phyloP scores from a whole-genome alignment of 2,329 filamentous ascomycete genomes.

The Trichophaea hybrida region DNA sequence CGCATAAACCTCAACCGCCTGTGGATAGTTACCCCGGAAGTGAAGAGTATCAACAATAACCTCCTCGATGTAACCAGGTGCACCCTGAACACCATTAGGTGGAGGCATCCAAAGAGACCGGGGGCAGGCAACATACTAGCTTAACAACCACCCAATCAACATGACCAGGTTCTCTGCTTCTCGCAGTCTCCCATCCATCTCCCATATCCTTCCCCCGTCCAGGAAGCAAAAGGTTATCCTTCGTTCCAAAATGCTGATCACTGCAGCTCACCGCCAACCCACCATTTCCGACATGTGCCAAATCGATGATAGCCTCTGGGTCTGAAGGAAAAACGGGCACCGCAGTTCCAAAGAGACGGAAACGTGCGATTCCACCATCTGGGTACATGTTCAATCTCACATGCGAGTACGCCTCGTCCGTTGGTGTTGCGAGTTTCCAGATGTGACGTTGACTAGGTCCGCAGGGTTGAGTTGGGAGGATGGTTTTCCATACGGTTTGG shows the following conservation, averaged over 20 bases:
- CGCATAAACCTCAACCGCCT: slow-evolving; percentile 54
- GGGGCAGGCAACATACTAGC: slow-evolving; percentile 32
- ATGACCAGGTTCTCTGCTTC: slow-evolving; percentile 56
- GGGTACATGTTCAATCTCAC: slow-evolving; percentile 73
- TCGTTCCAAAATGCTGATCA: slow-evolving; percentile 73
- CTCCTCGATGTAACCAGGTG: slow-evolving; percentile 48
- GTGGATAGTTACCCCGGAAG: slow-evolving; percentile 72
- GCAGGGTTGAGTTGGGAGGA: slow-evolving; percentile 55
- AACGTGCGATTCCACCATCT: slow-evolving; percentile 65
- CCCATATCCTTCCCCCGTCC: slow-evolving; percentile 73
- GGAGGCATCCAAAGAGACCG: neutral
- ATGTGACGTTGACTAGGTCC: slow-evolving; percentile 59
- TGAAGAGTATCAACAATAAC: slow-evolving; percentile 68
- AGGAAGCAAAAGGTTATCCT: slow-evolving; percentile 65
- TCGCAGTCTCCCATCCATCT: slow-evolving; percentile 73
- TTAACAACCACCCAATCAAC: slow-evolving; percentile 69
- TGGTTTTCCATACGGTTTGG: slow-evolving; percentile 47
- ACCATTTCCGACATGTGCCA: slow-evolving; percentile 65
- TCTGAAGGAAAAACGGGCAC: slow-evolving; percentile 61
- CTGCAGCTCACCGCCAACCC: slow-evolving; percentile 61
- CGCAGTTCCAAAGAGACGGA: slow-evolving; percentile 61
- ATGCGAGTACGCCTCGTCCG: slow-evolving; percentile 58
- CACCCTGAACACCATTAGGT: slow-evolving; percentile 34
- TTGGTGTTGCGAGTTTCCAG: slow-evolving; percentile 50
- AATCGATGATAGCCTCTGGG: slow-evolving; percentile 51